Conservation (phyloP, 2,329 filamentous ascomycete genomes). For the Monosporascus sp. region DNA sequence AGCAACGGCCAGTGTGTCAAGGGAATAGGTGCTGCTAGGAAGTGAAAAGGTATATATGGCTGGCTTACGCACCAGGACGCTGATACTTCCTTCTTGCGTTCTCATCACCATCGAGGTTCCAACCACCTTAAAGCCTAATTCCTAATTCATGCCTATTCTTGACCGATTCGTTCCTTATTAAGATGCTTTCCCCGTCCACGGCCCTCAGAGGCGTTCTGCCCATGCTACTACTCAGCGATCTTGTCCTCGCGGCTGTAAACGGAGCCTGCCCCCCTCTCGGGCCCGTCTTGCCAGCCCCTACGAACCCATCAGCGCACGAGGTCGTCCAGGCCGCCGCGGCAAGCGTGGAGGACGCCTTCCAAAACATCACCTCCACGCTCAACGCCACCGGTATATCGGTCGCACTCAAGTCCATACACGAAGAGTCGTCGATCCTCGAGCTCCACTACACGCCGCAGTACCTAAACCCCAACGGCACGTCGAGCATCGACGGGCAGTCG, state of each 20-base stretch:
- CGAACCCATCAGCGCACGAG: conserved; percentile 24
- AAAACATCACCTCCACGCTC: conserved; percentile 21
- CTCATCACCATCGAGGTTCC: not conserved
- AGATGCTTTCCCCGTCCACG: conserved; percentile 2
- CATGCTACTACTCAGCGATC: conserved; percentile 9
- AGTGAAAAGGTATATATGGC: too few species aligned
- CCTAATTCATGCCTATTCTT: not conserved
- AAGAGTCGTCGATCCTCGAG: conserved; percentile 30
- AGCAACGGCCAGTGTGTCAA: too few species aligned
- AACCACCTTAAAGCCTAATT: not conserved
- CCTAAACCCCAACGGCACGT: conserved; percentile 21
- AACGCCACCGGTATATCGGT: conserved; percentile 32
- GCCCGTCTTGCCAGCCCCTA: conserved; percentile 33
- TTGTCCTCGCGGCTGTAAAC: conserved; percentile 16
- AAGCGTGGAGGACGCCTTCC: conserved; percentile 18
- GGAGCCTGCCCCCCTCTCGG: conserved; percentile 39
- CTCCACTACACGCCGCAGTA: conserved; percentile 34
- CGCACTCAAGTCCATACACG: conserved; percentile 36
- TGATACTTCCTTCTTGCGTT: not conserved
- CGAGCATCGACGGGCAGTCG: conserved; percentile 23
- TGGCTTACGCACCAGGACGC: too few species aligned
- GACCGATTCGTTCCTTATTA: not conserved
- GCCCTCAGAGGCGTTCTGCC: conserved; percentile 1
- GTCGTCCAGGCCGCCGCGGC: conserved; percentile 22
- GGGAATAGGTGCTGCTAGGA: too few species aligned